These are phyloP conservation scores for Zarea fungicola DNA, from an alignment of 2,329 filamentous ascomycete species.

Conservation along the genomic window DNA sequence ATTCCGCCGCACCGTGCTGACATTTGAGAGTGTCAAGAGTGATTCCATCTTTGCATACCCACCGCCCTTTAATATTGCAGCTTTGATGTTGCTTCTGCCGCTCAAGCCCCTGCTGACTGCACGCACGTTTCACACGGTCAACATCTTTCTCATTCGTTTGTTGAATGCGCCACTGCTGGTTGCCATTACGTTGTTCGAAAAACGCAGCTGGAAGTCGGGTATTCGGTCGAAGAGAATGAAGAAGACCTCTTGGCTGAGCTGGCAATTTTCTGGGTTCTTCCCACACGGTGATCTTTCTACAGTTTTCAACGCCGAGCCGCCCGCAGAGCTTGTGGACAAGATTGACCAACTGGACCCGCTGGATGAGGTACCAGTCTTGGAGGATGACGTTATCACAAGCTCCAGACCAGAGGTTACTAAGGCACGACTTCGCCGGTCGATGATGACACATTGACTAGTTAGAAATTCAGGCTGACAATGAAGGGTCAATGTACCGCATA, in stretches of 20 bases:
- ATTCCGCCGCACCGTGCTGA: slow-evolving; percentile 65
- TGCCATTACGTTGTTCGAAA: slow-evolving; percentile 56
- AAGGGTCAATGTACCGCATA: no score
- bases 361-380: slow-evolving; percentile 28
- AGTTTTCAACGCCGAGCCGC: slow-evolving; percentile 56
- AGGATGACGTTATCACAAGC: slow-evolving; percentile 27
- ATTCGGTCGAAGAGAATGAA: slow-evolving; percentile 16
- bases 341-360: slow-evolving; percentile 31
- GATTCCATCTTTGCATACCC: slow-evolving; percentile 13
- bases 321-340: slow-evolving; percentile 32
- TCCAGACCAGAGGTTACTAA: slow-evolving; percentile 10
- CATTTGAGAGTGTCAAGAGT: slow-evolving; percentile 65
- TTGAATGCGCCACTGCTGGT: slow-evolving; percentile 62
- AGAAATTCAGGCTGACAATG: no score
- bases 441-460: not conserved
- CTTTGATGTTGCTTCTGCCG: slow-evolving; percentile 57
- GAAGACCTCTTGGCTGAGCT: slow-evolving; percentile 24
- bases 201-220: slow-evolving; percentile 34
- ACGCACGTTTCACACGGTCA: slow-evolving; percentile 65
- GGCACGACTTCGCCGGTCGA: not conserved
- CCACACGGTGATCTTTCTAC: slow-evolving; percentile 57
- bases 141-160: slow-evolving; percentile 58
- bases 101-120: slow-evolving; percentile 58
- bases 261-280: slow-evolving; percentile 44
- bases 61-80: slow-evolving; percentile 56